phyloP scores from a whole-genome alignment of 179 eudicot genomes.

The Beta macrorhiza region DNA sequence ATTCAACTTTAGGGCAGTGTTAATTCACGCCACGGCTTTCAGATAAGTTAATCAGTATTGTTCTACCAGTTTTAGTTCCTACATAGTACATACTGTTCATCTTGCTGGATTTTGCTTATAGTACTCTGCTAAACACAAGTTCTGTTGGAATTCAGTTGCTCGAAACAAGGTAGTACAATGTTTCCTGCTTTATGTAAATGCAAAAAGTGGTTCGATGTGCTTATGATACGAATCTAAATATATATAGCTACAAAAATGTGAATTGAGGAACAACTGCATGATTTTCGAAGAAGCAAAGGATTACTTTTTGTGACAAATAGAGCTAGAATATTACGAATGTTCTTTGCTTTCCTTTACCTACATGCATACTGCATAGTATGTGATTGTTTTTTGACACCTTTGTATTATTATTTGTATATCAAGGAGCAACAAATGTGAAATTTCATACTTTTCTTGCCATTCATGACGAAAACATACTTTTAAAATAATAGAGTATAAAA shows the following conservation, averaged over 20 bases:
- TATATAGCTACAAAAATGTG: background rate
- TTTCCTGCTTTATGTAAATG: background rate
- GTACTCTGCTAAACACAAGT: too few species aligned
- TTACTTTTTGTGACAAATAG: background rate
- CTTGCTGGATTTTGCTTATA: too few species aligned
- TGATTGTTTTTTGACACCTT: conserved; percentile 2
- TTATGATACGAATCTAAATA: conserved; percentile 6
- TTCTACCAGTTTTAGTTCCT: too few species aligned
- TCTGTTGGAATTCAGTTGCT: too few species aligned
- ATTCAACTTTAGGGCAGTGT: too few species aligned
- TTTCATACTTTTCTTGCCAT: conserved; percentile 22
- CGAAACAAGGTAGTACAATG: background rate
- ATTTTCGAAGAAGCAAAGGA: background rate
- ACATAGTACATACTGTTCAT: too few species aligned
- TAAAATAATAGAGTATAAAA: background rate
- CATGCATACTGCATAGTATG: conserved; percentile 24
- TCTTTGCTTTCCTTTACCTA: conserved; percentile 37
- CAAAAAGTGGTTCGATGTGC: background rate
- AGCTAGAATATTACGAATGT: conserved; percentile 5
- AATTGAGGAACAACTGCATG: conserved; percentile 14
- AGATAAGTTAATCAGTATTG: too few species aligned
- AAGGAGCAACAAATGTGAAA: conserved; percentile 7
- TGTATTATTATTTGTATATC: background rate
- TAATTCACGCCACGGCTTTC: too few species aligned
- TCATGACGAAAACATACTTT: background rate